Base-by-base conservation (phyloP, 2,329 filamentous ascomycete genomes). In the Botrytis fabae region DNA sequence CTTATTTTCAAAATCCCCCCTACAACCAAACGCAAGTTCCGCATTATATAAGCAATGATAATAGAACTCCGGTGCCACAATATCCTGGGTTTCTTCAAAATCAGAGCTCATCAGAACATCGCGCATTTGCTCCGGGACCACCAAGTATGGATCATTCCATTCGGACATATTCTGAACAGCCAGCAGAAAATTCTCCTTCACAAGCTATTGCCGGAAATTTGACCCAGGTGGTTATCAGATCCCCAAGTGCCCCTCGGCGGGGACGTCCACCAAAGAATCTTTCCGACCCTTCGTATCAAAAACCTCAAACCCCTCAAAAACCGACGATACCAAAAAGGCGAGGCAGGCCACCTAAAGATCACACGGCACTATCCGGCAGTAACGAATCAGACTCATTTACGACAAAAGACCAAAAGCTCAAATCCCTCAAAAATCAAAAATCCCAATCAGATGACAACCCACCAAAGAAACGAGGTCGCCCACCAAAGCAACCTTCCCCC, bases 401-500 rank as follows among this genome's bases (percentile, higher is more conserved):
- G 22, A 48, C 62, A 28, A 72, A 51, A 54, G 38, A 28, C 32
- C 44, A 54, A 16, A 64, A 64, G 38, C 7, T 35, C 20, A 18
- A 16, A 46, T 22, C 35, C 25, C n/a, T 5, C 16, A 66, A 40
- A 12, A 35, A 44, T 40, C 48, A 32, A 16, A 51, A 51, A 25
- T 44, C 46, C 28, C 25, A 54, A 20, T 51, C 35, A 35, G 38
- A 35, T 57, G 46, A 44, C 4, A 60, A 64, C 42, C 35, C 20
- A 44, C 64, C 61, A 40, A 77, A 78, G 61, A 77, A 75, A 65
- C 72, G 66, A 35, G 75, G 75, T 20, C 72, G 77, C 8, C 76
- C 73, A 5, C 51, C 71, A 14, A 76, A 73, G 42, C 35, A 44
- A 28, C 62, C 66, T 28, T 38, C 59, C 35, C 35, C 42, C 8